These are phyloP conservation scores for Kockovaella imperatae DNA, from an alignment of 768 basidiomycete genomes.

Conservation along the genomic window DNA sequence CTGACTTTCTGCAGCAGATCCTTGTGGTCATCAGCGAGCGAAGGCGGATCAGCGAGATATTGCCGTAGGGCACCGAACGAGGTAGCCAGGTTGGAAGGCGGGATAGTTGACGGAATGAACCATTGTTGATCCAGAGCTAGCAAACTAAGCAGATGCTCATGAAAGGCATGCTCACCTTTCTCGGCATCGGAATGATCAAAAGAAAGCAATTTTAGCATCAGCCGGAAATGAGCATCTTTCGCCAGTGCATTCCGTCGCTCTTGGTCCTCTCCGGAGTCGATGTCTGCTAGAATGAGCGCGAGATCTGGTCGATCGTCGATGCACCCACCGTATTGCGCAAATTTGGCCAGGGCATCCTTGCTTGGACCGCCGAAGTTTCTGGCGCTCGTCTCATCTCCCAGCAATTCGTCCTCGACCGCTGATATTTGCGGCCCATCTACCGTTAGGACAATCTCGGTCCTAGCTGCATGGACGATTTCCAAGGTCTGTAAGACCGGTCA, in stretches of 20 bases:
- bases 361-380: constrained; percentile 51
- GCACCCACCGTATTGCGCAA: constrained; percentile 62
- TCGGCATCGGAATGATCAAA: constrained; percentile 55
- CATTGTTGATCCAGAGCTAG: constrained; percentile 50
- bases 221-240: constrained; percentile 68
- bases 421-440: constrained; percentile 35
- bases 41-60: constrained; percentile 71
- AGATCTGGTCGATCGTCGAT: not conserved
- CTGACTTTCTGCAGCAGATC: constrained; percentile 63
- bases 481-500: constrained; percentile 10
- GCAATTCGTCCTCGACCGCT: constrained; percentile 19
- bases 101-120: constrained; percentile 68
- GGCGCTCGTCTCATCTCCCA: constrained; percentile 18
- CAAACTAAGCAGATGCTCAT: constrained; percentile 10
- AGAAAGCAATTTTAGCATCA: constrained; percentile 70
- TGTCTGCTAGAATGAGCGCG: constrained; percentile 49
- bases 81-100: constrained; percentile 60
- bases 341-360: constrained; percentile 60
- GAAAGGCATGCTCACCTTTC: constrained; percentile 52
- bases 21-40: constrained; percentile 60
- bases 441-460: constrained; percentile 44
- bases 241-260: constrained; percentile 69
- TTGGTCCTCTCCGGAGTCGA: constrained; percentile 62
- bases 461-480: constrained; percentile 36
- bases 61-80: constrained; percentile 70